phyloP scores from a whole-genome alignment of 495 filamentous ascomycete genomes.

The Penicillium canariense region DNA sequence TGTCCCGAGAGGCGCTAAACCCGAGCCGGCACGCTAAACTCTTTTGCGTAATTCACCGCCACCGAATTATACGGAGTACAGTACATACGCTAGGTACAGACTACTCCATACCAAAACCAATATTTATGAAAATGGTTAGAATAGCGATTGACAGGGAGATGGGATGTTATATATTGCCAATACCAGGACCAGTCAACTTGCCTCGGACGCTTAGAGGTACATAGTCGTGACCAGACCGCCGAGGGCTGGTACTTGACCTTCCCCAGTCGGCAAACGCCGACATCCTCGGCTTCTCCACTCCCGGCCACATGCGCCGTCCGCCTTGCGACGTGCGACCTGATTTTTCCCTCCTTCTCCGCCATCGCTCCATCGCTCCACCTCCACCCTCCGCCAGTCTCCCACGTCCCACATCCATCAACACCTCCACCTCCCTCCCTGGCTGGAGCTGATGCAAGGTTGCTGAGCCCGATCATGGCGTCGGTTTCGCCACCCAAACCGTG shows the following conservation, averaged over 20 bases:
- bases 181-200: not conserved
- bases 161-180: not conserved
- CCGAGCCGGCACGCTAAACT: conserved; percentile 8
- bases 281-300: conserved; percentile 32
- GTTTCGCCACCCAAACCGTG: conserved; percentile 94
- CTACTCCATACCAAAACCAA: too few relatives aligned
- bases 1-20: not conserved
- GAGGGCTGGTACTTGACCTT: not conserved
- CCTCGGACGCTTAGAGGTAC: not conserved
- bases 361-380: conserved; percentile 16
- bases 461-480: conserved; percentile 45
- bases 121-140: too few relatives aligned
- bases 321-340: conserved; percentile 10
- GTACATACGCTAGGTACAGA: too few relatives aligned
- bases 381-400: conserved; percentile 1
- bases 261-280: conserved; percentile 24
- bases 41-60: not conserved
- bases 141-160: not conserved
- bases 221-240: not conserved
- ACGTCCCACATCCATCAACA: not conserved
- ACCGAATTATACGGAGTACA: too few relatives aligned
- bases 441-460: conserved; percentile 33
- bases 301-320: conserved; percentile 29
- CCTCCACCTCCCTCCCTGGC: not conserved
- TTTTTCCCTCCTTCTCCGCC: conserved; percentile 13